Evolutionary conservation across 2,329 filamentous ascomycete species (phyloP).

Genomic region (Leptographium radiaticola): DNA sequence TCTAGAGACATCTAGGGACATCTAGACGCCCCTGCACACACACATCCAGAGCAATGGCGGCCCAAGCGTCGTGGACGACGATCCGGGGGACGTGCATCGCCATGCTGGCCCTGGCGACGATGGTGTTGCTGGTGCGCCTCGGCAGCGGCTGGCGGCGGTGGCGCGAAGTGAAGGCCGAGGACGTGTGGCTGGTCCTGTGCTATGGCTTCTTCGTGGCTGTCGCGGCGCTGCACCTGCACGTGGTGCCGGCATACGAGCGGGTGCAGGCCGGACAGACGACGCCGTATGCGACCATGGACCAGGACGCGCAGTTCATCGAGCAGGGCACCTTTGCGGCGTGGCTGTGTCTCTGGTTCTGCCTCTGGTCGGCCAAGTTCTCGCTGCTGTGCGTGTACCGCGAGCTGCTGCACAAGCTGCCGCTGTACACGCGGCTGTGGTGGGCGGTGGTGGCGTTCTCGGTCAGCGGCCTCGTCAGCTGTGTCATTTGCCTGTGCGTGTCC

Average conservation of each 20-base stretch:
- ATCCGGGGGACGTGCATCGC: neutral
- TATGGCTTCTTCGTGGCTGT: neutral
- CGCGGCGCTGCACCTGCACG: neutral
- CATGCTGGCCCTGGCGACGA: neutral
- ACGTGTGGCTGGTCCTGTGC: neutral
- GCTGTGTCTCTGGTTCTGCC: neutral
- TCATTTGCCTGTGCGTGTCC: neutral
- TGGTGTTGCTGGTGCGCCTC: neutral
- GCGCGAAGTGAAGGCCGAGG: neutral
- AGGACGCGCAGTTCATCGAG: neutral
- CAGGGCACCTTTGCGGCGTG: neutral
- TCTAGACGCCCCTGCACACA: neutral
- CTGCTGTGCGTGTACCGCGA: neutral
- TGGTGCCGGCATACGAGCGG: neutral
- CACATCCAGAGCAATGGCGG: neutral
- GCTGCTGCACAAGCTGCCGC: neutral
- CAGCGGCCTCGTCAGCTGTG: neutral
- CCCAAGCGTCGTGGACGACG: neutral
- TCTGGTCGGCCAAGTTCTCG: neutral
- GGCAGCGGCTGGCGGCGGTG: neutral
- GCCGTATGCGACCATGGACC: no score
- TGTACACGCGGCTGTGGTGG: neutral
- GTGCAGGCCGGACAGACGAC: neutral
- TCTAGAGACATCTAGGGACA: neutral
- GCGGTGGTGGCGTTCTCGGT: neutral